Evolutionary conservation across 805 yeast genomes (phyloP).

Genomic region (Suhomyces vadensis): DNA sequence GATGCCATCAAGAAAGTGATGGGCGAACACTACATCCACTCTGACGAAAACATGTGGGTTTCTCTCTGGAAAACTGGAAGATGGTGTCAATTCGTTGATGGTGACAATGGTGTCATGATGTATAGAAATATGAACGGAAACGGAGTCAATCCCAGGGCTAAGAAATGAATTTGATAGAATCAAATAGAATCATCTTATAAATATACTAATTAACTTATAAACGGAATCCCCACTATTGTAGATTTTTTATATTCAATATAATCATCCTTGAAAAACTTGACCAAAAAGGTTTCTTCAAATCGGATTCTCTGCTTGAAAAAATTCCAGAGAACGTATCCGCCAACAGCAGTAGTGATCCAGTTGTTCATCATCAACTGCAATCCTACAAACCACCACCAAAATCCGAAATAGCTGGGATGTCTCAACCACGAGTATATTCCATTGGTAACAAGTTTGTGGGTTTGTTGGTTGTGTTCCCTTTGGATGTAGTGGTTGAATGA

Average conservation of each 20-base stretch:
- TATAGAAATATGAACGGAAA: constrained; percentile 58
- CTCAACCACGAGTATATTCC: constrained; percentile 71
- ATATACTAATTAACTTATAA: constrained; percentile 32
- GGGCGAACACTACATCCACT: constrained; percentile 52
- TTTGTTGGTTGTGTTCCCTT: constrained; percentile 40
- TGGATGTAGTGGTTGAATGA: constrained; percentile 85
- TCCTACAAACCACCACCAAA: constrained; percentile 92
- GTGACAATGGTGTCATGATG: constrained; percentile 67
- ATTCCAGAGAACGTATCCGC: constrained; percentile 56
- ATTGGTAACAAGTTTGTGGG: constrained; percentile 67
- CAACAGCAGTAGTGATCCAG: constrained; percentile 56
- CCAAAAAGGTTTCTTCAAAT: constrained; percentile 68
- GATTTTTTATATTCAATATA: constrained; percentile 53
- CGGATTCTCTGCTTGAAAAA: constrained; percentile 71
- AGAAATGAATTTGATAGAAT: background rate
- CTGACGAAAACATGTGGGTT: constrained; percentile 57
- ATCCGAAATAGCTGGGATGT: constrained; percentile 93
- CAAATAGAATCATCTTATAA: constrained; percentile 23
- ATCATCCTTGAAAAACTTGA: constrained; percentile 68
- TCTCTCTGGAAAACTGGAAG: constrained; percentile 60
- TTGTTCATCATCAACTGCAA: constrained; percentile 72
- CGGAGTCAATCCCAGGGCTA: constrained; percentile 16
- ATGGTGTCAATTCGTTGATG: constrained; percentile 69
- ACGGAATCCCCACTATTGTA: constrained; percentile 67
- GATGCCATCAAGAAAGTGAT: constrained; percentile 52